phyloP scores from a whole-genome alignment of 257 asterid species.

The Phtheirospermum japonicum region DNA sequence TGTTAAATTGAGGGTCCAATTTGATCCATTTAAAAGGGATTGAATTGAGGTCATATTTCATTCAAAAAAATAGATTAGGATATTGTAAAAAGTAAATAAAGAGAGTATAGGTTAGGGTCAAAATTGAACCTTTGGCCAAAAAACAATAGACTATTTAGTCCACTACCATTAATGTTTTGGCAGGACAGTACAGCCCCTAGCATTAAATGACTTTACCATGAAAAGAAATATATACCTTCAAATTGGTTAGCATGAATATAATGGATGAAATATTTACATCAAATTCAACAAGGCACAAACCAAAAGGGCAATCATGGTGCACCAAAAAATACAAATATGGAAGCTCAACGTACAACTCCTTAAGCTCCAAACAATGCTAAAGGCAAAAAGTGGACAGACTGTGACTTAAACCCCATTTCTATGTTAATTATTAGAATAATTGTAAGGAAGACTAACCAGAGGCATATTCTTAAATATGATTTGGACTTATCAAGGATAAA shows the following conservation, averaged over 20 bases:
- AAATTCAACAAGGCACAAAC: slow-evolving; percentile 19
- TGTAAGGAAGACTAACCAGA: slow-evolving; percentile 33
- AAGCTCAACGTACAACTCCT: slow-evolving; percentile 32
- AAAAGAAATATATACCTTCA: slow-evolving; percentile 29
- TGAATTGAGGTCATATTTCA: no score
- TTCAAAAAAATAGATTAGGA: no score
- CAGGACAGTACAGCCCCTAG: slow-evolving; percentile 27
- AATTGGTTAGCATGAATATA: slow-evolving; percentile 24
- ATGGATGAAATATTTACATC: slow-evolving; percentile 1
- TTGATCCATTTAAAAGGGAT: no score
- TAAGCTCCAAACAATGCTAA: slow-evolving; percentile 31
- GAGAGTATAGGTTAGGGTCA: no score
- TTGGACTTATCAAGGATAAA: slow-evolving; percentile 32
- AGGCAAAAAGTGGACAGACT: slow-evolving; percentile 23
- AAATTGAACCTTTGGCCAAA: no score
- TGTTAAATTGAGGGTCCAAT: no score
- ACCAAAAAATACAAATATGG: background rate
- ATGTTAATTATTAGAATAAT: slow-evolving; percentile 21
- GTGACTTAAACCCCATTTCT: slow-evolving; percentile 27
- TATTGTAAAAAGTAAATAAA: no score
- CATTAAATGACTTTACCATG: slow-evolving; percentile 38
- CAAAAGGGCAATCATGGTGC: slow-evolving; percentile 33
- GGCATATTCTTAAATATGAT: slow-evolving; percentile 39
- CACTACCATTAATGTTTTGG: slow-evolving; percentile 9
- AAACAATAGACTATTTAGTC: slow-evolving; percentile 2